A percentile compares a stretch with the other conserved stretches of the same genome.
Conservation (phyloP, 441 rosid genomes). For the Populus hybrid region DNA sequence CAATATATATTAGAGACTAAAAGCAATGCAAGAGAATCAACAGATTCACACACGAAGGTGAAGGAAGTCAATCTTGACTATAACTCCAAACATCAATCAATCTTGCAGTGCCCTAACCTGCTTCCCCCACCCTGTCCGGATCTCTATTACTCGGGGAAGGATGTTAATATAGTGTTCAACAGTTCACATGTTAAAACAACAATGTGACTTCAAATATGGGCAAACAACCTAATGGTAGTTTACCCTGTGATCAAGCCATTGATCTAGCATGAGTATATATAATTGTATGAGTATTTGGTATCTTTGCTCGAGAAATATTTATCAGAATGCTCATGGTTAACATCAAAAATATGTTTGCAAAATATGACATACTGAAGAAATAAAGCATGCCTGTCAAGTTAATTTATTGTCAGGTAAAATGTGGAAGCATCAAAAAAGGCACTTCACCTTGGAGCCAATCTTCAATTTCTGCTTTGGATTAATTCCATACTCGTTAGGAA, state of each 20-base stretch:
- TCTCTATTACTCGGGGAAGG: background rate
- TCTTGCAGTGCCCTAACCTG: background rate
- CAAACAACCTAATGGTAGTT: background rate
- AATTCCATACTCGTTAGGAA: slow-evolving; percentile 99
- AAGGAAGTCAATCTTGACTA: background rate
- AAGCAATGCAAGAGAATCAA: slow-evolving; percentile 9
- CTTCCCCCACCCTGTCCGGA: background rate
- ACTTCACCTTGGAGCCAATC: slow-evolving; percentile 91
- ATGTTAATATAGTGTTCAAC: background rate
- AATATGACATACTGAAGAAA: background rate
- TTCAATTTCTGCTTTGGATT: slow-evolving; percentile 97
- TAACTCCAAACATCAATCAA: background rate
- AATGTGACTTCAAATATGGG: background rate
- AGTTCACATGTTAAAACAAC: background rate
- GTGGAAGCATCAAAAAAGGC: background rate
- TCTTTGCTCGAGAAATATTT: background rate
- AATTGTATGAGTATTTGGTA: background rate
- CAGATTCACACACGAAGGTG: background rate
- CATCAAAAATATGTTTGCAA: slow-evolving; percentile 4
- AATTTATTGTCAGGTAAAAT: background rate
- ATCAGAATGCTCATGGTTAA: background rate
- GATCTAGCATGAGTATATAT: background rate
- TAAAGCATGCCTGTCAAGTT: background rate
- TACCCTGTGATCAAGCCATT: background rate
- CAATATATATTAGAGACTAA: background rate